Evolutionary conservation across 2,329 filamentous ascomycete genomes (phyloP).

Genomic region (Pyrenophora graminea): DNA sequence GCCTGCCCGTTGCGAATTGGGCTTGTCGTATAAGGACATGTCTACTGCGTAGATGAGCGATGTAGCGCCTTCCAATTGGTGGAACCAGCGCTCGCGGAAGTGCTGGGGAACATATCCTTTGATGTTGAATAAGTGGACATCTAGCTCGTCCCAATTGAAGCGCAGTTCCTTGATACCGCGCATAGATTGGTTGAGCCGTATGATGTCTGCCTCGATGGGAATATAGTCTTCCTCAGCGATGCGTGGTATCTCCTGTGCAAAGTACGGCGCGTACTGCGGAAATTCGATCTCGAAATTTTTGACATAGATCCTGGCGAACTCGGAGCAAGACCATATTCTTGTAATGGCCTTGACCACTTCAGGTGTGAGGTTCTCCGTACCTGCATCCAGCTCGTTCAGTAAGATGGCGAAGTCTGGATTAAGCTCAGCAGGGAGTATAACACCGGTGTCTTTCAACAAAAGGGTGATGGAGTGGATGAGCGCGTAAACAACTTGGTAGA

Average conservation of each 20-base stretch:
- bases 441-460: constrained; percentile 42
- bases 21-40: constrained; percentile 40
- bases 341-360: constrained; percentile 34
- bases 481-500: constrained; percentile 37
- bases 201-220: constrained; percentile 42
- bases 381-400: constrained; percentile 41
- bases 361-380: constrained; percentile 30
- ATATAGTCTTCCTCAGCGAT: constrained; percentile 37
- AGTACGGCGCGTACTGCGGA: constrained; percentile 42
- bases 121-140: constrained; percentile 44
- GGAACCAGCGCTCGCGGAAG: constrained; percentile 44
- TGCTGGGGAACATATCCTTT: constrained; percentile 36
- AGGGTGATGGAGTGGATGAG: constrained; percentile 44
- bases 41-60: constrained; percentile 42
- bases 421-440: constrained; percentile 30
- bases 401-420: constrained; percentile 39
- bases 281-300: constrained; percentile 46
- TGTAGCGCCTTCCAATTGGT: constrained; percentile 41
- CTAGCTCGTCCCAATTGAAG: constrained; percentile 43
- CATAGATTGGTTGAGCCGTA: constrained; percentile 36
- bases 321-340: constrained; percentile 35
- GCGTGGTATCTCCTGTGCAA: constrained; percentile 33
- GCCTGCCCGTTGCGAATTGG: constrained; percentile 30
- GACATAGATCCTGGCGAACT: constrained; percentile 40
- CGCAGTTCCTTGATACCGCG: constrained; percentile 42